Evolutionary conservation across 2,329 filamentous ascomycete genomes (phyloP).

Genomic region (Alternaria burnsii): DNA sequence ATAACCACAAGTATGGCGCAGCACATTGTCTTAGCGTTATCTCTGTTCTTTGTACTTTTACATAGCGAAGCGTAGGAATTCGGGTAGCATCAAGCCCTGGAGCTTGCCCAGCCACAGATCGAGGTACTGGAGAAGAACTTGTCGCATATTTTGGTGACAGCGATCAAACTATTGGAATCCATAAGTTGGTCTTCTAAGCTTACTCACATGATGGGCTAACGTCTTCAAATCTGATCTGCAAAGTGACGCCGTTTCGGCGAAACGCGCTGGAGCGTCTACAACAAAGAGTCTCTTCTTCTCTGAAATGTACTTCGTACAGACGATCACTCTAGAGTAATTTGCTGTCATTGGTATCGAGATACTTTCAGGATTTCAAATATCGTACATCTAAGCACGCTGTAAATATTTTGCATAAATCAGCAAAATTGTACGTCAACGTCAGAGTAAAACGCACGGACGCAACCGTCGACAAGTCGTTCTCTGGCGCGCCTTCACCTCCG

Average conservation of each 20-base stretch:
- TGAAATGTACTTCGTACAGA: background rate
- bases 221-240: background rate
- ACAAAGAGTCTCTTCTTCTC: background rate
- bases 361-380: background rate
- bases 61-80: slow-evolving; percentile 4
- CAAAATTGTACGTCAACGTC: slow-evolving; percentile 1
- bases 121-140: slow-evolving; percentile 1
- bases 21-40: background rate
- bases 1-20: background rate
- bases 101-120: background rate
- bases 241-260: background rate
- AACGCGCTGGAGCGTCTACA: background rate
- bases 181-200: background rate
- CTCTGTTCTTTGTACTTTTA: slow-evolving; percentile 6
- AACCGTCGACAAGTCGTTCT: slow-evolving; percentile 10
- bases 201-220: background rate
- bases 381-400: background rate
- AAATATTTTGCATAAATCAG: background rate
- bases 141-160: slow-evolving; percentile 3
- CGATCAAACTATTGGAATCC: background rate
- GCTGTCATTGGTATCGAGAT: background rate
- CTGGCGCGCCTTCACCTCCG: slow-evolving; percentile 24
- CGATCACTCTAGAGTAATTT: background rate
- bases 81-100: slow-evolving; percentile 1
- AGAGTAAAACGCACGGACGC: slow-evolving; percentile 15